Conservation (phyloP, 177 flowering plant genomes). For the Telopea speciosissima region DNA sequence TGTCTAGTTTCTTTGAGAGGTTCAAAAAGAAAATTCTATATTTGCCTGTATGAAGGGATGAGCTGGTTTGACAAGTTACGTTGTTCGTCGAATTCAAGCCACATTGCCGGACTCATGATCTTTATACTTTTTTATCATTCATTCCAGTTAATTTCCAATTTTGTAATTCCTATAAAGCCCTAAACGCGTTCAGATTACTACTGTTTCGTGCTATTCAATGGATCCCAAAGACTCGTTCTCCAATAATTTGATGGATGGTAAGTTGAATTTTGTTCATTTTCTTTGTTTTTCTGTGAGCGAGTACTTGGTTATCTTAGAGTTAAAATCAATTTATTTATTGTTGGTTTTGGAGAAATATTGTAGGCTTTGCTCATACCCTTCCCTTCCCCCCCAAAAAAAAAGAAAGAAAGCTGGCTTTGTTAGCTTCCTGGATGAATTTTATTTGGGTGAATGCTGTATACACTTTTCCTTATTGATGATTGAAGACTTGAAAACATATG, state of each 20-base stretch:
- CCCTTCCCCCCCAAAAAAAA: no score
- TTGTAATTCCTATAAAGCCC: constrained; percentile 62
- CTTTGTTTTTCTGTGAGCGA: neutral
- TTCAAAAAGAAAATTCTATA: no score
- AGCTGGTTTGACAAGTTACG: constrained; percentile 63
- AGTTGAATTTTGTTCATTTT: constrained; percentile 10
- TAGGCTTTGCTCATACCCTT: no score
- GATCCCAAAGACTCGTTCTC: constrained; percentile 25
- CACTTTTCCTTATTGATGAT: no score
- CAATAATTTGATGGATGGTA: constrained; percentile 24
- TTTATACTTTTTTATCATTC: constrained; percentile 59
- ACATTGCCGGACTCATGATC: constrained; percentile 63
- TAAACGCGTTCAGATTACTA: constrained; percentile 11
- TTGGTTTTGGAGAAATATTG: no score
- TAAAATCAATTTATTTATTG: no score
- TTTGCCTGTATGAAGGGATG: constrained; percentile 28
- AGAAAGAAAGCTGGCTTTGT: no score
- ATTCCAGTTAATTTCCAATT: constrained; percentile 56
- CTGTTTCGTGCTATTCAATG: constrained; percentile 13
- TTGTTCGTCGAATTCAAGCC: constrained; percentile 59
- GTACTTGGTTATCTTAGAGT: neutral
- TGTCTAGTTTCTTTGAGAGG: no score
- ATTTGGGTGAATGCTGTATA: no score
- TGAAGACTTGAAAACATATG: no score
- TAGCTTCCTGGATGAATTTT: no score